A percentile compares a stretch with the other conserved stretches of the same genome.
Evolutionary conservation across 768 basidiomycete species (phyloP).

Genomic region (Hemileccinum impolitum): DNA sequence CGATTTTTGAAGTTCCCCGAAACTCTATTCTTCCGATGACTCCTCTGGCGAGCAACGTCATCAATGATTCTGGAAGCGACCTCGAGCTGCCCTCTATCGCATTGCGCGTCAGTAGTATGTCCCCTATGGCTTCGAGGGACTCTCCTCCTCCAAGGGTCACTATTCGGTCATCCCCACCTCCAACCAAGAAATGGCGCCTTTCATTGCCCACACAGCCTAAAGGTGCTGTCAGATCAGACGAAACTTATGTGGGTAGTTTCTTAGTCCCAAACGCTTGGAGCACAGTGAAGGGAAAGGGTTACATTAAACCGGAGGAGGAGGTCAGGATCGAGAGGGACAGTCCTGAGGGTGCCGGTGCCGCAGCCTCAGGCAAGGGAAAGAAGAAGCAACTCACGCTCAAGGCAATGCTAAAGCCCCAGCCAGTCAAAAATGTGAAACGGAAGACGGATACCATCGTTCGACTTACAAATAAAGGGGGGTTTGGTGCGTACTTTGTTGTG

Average conservation of each 20-base stretch:
- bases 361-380: constrained; percentile 29
- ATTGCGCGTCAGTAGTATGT: constrained; percentile 39
- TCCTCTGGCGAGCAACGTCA: constrained; percentile 36
- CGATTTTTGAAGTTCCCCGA: constrained; percentile 8
- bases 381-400: constrained; percentile 68
- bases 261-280: constrained; percentile 76
- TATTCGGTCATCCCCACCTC: constrained; percentile 27
- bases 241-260: constrained; percentile 61
- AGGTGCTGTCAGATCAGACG: constrained; percentile 22
- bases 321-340: constrained; percentile 56
- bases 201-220: constrained; percentile 26
- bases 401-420: constrained; percentile 61
- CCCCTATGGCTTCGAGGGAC: constrained; percentile 29
- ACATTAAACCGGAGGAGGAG: constrained; percentile 61
- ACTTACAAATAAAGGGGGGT: constrained; percentile 59
- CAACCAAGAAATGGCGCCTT: constrained; percentile 53
- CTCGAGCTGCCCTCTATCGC: constrained; percentile 34
- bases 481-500: constrained; percentile 44
- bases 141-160: constrained; percentile 25
- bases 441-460: constrained; percentile 64
- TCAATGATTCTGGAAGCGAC: constrained; percentile 29
- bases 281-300: constrained; percentile 69
- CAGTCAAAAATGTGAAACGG: constrained; percentile 45
- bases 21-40: neutral
- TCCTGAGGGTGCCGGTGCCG: constrained; percentile 28